A percentile compares a stretch with the other conserved stretches of the same genome.
Conservation (phyloP, 1,139 yeast genomes). For the Saccharomycopsis crataegensis region DNA sequence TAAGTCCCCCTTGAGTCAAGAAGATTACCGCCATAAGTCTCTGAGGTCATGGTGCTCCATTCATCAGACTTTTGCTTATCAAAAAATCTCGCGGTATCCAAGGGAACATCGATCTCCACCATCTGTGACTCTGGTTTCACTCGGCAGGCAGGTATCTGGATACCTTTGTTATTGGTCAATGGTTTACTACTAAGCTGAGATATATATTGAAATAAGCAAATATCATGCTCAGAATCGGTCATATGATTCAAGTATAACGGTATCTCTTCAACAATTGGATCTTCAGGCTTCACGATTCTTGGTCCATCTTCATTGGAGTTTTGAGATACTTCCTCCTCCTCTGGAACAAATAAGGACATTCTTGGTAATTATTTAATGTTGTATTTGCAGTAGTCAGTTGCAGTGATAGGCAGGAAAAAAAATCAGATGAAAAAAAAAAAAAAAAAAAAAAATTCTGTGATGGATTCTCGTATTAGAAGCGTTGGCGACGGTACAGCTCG, state of each 20-base stretch:
- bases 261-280: conserved; percentile 70
- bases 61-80: conserved; percentile 55
- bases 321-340: background rate
- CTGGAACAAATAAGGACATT: conserved; percentile 5
- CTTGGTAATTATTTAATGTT: background rate
- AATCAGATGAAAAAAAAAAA: background rate
- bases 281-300: conserved; percentile 37
- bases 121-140: conserved; percentile 54
- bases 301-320: background rate
- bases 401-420: background rate
- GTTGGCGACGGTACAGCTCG: background rate
- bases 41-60: conserved; percentile 50
- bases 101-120: conserved; percentile 65
- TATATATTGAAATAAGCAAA: conserved; percentile 62
- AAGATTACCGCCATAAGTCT: conserved; percentile 59
- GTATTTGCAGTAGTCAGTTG: background rate
- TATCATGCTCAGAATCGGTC: conserved; percentile 18
- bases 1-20: conserved; percentile 4
- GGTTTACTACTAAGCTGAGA: conserved; percentile 52
- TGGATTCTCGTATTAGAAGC: background rate
- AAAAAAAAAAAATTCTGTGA: background rate
- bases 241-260: conserved; percentile 43
- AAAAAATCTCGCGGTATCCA: conserved; percentile 56
- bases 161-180: conserved; percentile 34
- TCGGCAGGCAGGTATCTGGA: conserved; percentile 41